These are phyloP conservation scores for Petunia hybrid DNA, from an alignment of 305 asterid species.

Conservation along the genomic window DNA sequence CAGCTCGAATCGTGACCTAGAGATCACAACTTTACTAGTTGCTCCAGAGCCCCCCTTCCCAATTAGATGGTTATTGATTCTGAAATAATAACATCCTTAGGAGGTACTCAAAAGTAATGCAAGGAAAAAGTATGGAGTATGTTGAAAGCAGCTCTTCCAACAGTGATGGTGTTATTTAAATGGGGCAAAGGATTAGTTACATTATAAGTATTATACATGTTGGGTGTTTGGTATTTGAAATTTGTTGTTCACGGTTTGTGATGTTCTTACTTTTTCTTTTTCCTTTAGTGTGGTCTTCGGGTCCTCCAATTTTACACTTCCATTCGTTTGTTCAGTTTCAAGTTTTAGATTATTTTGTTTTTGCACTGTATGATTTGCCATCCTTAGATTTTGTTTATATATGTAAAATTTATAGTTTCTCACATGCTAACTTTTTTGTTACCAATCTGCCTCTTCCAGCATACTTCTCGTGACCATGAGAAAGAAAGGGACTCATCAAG, in stretches of 20 bases:
- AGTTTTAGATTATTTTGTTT: conserved; percentile 12
- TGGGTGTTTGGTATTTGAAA: not conserved
- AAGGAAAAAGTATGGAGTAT: not conserved
- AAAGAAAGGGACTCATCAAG: conserved; percentile 37
- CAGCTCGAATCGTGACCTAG: too few relatives aligned
- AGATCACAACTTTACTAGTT: too few relatives aligned
- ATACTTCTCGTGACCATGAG: conserved; percentile 30
- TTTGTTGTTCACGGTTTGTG: not conserved
- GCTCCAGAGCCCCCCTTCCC: too few relatives aligned
- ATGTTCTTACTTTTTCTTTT: not conserved
- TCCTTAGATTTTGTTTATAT: conserved; percentile 17
- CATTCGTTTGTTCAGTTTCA: conserved; percentile 2
- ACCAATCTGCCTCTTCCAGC: conserved; percentile 20
- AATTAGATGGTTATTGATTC: not conserved
- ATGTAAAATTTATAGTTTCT: conserved; percentile 8
- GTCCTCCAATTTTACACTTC: too few relatives aligned
- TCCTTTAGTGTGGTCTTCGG: too few relatives aligned
- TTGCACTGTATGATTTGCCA: conserved; percentile 6
- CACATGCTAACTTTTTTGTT: not conserved
- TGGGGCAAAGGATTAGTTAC: not conserved
- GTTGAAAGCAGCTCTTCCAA: not conserved
- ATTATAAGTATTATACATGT: not conserved
- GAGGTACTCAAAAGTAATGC: not conserved
- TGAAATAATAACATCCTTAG: not conserved
- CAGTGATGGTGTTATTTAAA: not conserved